Evolutionary conservation across 768 basidiomycete species (phyloP).

Genomic region (Agrocybe chaxingu): DNA sequence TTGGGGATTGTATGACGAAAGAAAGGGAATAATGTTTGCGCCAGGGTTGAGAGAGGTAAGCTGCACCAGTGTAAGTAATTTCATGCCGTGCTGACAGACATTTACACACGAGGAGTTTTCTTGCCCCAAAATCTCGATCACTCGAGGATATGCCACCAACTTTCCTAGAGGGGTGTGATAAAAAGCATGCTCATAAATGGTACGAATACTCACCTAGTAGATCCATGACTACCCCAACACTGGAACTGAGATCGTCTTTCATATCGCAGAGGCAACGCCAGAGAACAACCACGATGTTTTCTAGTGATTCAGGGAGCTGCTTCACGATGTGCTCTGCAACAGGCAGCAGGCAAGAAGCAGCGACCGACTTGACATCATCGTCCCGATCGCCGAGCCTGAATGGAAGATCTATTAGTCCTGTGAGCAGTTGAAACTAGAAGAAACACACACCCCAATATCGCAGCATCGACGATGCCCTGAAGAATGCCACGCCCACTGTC

Average conservation of each 20-base stretch:
- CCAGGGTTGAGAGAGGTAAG: constrained; percentile 76
- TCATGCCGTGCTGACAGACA: neutral
- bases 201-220: constrained; percentile 62
- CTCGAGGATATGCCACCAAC: constrained; percentile 73
- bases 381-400: constrained; percentile 82
- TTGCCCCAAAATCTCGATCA: constrained; percentile 73
- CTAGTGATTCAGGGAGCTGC: constrained; percentile 67
- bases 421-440: neutral
- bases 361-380: constrained; percentile 95
- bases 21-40: constrained; percentile 90
- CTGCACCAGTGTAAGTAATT: constrained; percentile 32
- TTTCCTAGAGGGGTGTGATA: constrained; percentile 51
- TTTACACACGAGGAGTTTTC: constrained; percentile 66
- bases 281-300: constrained; percentile 74
- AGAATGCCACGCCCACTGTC: constrained; percentile 56
- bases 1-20: constrained; percentile 95
- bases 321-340: constrained; percentile 81
- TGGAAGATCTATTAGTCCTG: constrained; percentile 3
- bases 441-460: constrained; percentile 81
- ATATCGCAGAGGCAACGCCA: constrained; percentile 91
- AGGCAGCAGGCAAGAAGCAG: constrained; percentile 87
- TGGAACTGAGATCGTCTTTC: constrained; percentile 96
- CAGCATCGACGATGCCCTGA: constrained; percentile 83
- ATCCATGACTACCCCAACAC: constrained; percentile 97
- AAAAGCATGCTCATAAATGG: constrained; percentile 2